phyloP scores from a whole-genome alignment of 306 rosid genomes.

The Sicyos baderoa region DNA sequence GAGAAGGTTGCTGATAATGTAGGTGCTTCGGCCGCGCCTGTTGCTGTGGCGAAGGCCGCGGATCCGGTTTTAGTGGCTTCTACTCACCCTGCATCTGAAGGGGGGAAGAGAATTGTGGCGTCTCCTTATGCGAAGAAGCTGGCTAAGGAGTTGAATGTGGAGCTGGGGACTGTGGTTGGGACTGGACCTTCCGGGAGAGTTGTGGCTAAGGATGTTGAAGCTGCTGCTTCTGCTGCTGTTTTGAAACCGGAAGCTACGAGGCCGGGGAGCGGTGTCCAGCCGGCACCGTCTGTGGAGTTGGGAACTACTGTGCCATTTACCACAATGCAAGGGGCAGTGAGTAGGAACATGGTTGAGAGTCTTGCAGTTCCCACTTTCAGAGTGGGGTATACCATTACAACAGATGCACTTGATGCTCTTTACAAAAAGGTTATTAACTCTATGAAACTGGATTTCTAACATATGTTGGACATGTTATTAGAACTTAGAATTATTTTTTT shows the following conservation, averaged over 20 bases:
- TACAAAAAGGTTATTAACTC: constrained; percentile 60
- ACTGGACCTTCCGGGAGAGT: constrained; percentile 83
- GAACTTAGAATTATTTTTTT: neutral
- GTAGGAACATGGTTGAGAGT: constrained; percentile 87
- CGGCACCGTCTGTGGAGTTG: constrained; percentile 43
- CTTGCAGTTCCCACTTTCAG: constrained; percentile 75
- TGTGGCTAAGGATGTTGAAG: constrained; percentile 91
- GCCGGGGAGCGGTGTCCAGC: neutral
- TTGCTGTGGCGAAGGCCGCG: constrained; percentile 14
- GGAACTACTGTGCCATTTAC: constrained; percentile 87
- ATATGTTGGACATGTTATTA: neutral
- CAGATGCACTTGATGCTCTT: constrained; percentile 79
- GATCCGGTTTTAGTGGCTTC: constrained; percentile 32
- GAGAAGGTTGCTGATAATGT: constrained; percentile 29
- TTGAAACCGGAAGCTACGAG: neutral
- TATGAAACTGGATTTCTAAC: neutral
- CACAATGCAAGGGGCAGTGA: constrained; percentile 91
- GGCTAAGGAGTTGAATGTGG: constrained; percentile 78
- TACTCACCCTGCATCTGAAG: constrained; percentile 80
- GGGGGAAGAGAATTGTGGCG: constrained; percentile 82
- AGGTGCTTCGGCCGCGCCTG: constrained; percentile 11
- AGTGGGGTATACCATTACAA: constrained; percentile 82
- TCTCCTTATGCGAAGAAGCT: constrained; percentile 93
- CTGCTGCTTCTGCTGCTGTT: constrained; percentile 34
- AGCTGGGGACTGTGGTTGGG: constrained; percentile 52